These are phyloP conservation scores for Mentha longifolia DNA, from an alignment of 257 asterid species.

Conservation along the genomic window DNA sequence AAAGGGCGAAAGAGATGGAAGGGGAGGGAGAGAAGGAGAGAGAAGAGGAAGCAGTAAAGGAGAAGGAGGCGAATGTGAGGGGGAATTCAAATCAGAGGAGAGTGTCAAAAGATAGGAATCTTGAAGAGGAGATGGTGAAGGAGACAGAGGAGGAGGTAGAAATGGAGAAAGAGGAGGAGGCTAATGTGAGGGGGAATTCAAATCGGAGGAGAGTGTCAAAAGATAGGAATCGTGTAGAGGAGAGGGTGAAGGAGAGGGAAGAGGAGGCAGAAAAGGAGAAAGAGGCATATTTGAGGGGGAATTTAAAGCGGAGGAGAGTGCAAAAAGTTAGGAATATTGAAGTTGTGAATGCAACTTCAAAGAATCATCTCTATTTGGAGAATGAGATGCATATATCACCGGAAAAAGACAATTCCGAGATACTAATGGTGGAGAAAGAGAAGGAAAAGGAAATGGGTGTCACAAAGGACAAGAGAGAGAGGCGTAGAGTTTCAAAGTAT, in stretches of 20 bases:
- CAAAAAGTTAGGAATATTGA: conserved; percentile 30
- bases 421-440: conserved; percentile 35
- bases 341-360: conserved; percentile 27
- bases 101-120: conserved; percentile 31
- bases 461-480: conserved; percentile 40
- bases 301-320: conserved; percentile 33
- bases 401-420: conserved; percentile 35
- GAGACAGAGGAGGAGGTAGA: conserved; percentile 1
- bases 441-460: conserved; percentile 31
- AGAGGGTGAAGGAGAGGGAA: no score
- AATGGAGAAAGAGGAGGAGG: conserved; percentile 5
- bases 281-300: conserved; percentile 23
- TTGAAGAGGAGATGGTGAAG: conserved; percentile 7
- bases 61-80: conserved; percentile 11
- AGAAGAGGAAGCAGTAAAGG: conserved; percentile 26
- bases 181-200: conserved; percentile 27
- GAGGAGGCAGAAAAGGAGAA: conserved; percentile 11
- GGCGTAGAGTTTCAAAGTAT: conserved; percentile 47
- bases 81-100: conserved; percentile 33
- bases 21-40: conserved; percentile 13
- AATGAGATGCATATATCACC: conserved; percentile 31
- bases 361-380: conserved; percentile 23
- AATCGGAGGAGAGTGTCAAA: conserved; percentile 36
- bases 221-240: conserved; percentile 21
- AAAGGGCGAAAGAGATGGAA: no score